Percentiles rank a stretch among this genome's conserved stretches.
Evolutionary conservation across 2,329 filamentous ascomycete genomes (phyloP).

Genomic region (Hymenoscyphus repandus): DNA sequence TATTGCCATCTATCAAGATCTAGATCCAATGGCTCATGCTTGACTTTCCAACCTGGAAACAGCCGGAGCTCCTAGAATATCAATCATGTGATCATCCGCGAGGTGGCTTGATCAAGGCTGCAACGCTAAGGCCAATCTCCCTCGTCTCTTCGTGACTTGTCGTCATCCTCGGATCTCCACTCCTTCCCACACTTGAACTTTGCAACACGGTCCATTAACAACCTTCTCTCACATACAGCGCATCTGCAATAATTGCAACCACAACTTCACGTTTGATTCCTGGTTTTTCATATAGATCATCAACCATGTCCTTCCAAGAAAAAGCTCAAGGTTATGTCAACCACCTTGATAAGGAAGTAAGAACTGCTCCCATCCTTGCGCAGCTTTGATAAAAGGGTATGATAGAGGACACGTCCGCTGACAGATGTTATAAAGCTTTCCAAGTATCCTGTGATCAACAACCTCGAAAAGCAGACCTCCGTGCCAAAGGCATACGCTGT

Average conservation of each 20-base stretch:
- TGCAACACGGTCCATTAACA: background rate
- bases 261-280: background rate
- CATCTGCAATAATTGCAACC: background rate
- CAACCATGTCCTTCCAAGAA: constrained; percentile 70
- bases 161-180: constrained; percentile 1
- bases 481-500: constrained; percentile 82
- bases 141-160: constrained; percentile 3
- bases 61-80: too few species aligned
- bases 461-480: constrained; percentile 78
- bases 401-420: constrained; percentile 1
- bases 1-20: too few species aligned
- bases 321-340: constrained; percentile 71
- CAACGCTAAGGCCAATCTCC: too few species aligned
- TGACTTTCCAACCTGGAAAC: too few species aligned
- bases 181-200: background rate
- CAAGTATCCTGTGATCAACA: constrained; percentile 78
- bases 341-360: constrained; percentile 77
- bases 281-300: background rate
- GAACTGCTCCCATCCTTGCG: constrained; percentile 7
- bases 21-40: too few species aligned
- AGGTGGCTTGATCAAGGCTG: background rate
- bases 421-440: constrained; percentile 53
- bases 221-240: background rate
- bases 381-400: background rate
- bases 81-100: too few species aligned